Conservation (phyloP, 225 moss, liverwort and hornwort genomes). For the Physcomitrium patens region DNA sequence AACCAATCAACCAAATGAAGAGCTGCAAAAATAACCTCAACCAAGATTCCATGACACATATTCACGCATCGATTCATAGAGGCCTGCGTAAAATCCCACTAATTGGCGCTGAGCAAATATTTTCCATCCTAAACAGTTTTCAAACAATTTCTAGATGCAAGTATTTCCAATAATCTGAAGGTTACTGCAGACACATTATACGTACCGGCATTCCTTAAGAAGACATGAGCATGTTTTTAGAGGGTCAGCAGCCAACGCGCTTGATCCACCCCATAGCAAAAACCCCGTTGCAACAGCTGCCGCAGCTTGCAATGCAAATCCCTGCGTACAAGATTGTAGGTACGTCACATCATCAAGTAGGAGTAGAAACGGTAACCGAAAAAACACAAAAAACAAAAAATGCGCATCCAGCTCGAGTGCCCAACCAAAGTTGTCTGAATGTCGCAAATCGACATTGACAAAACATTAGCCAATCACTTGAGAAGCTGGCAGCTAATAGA, state of each 20-base stretch:
- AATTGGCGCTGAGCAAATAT: neutral
- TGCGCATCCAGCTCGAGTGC: neutral
- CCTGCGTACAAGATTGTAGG: conserved; percentile 33
- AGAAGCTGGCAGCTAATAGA: neutral
- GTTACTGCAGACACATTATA: neutral
- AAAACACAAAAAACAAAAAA: neutral
- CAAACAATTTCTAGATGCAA: neutral
- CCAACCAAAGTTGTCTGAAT: neutral
- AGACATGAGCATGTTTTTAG: conserved; percentile 83
- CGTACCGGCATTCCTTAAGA: conserved; percentile 89
- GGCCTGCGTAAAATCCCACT: neutral
- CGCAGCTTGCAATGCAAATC: conserved; percentile 49
- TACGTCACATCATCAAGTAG: neutral
- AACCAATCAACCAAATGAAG: conserved; percentile 15
- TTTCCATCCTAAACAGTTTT: too few relatives aligned
- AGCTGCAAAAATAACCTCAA: conserved; percentile 1
- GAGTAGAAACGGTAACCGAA: neutral
- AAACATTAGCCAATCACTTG: neutral
- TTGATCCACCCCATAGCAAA: conserved; percentile 55
- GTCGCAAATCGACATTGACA: neutral
- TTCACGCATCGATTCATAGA: neutral
- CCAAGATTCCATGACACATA: neutral
- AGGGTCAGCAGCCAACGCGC: conserved; percentile 76
- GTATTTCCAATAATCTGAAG: neutral
- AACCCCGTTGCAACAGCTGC: conserved; percentile 58